Evolutionary conservation across 805 yeast species (phyloP).

Genomic region (Candida yuanshanica): DNA sequence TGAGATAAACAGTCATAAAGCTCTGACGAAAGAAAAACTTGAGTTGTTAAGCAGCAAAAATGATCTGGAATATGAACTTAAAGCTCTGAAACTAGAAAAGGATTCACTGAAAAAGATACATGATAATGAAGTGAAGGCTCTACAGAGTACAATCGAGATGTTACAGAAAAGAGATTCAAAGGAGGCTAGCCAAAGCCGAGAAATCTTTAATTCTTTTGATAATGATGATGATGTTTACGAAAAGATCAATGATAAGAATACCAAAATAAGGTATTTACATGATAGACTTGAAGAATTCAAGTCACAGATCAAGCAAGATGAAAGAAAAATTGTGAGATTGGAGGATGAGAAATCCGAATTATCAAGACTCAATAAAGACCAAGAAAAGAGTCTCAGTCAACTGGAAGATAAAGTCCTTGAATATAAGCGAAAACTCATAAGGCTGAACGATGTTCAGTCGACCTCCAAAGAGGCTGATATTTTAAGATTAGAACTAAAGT

Average conservation of each 20-base stretch:
- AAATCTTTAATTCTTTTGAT: conserved; percentile 1
- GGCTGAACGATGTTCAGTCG: conserved; percentile 6
- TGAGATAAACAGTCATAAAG: conserved; percentile 24
- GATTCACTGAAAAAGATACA: conserved; percentile 31
- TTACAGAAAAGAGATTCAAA: conserved; percentile 2
- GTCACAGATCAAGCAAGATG: conserved; percentile 25
- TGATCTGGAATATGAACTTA: conserved; percentile 34
- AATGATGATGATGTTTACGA: conserved; percentile 22
- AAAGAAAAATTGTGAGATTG: conserved; percentile 23
- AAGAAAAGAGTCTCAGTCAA: conserved; percentile 26
- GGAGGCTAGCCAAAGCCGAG: background rate
- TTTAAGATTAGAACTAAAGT: conserved; percentile 10
- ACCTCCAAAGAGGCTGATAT: conserved; percentile 5
- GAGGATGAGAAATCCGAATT: conserved; percentile 29
- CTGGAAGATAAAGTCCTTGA: conserved; percentile 29
- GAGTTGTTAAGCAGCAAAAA: conserved; percentile 31
- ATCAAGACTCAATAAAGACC: conserved; percentile 26
- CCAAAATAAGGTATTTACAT: conserved; percentile 19
- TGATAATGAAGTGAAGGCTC: conserved; percentile 30
- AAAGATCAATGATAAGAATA: conserved; percentile 21
- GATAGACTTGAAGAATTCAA: conserved; percentile 20
- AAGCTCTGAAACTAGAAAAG: conserved; percentile 33
- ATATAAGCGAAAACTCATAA: conserved; percentile 18
- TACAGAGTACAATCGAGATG: conserved; percentile 23
- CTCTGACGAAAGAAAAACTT: conserved; percentile 32